Conservation (phyloP, 805 yeast species). For the Lachancea kluyveri region DNA sequence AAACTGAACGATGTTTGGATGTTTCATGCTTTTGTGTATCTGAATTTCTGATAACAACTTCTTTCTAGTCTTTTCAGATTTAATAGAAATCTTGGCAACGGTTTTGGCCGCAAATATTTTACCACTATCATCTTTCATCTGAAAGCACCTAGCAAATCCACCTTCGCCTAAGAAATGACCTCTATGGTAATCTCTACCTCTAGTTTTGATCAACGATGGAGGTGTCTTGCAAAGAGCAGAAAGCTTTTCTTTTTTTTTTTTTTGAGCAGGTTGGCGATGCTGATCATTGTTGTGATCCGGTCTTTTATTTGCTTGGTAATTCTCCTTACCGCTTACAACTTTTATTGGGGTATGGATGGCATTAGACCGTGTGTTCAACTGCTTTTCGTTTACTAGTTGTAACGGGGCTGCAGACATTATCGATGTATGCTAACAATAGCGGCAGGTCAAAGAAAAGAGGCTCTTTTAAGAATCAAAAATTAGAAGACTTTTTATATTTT, state of each 20-base stretch:
- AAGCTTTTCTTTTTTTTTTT: slow-evolving; percentile 81
- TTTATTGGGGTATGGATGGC: slow-evolving; percentile 28
- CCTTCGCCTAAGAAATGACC: slow-evolving; percentile 95
- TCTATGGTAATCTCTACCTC: slow-evolving; percentile 86
- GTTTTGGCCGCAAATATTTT: slow-evolving; percentile 93
- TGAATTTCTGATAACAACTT: slow-evolving; percentile 89
- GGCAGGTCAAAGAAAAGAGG: too few species aligned
- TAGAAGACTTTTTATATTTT: background rate
- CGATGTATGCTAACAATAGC: background rate
- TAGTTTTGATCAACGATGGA: slow-evolving; percentile 84
- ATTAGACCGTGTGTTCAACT: slow-evolving; percentile 28
- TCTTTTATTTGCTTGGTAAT: slow-evolving; percentile 13
- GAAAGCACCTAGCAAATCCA: slow-evolving; percentile 98
- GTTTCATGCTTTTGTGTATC: slow-evolving; percentile 85
- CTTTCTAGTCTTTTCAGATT: slow-evolving; percentile 77
- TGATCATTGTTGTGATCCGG: slow-evolving; percentile 12
- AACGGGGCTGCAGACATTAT: slow-evolving; percentile 31
- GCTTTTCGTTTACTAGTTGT: slow-evolving; percentile 30
- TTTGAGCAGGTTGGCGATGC: slow-evolving; percentile 28
- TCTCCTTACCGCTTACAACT: slow-evolving; percentile 17
- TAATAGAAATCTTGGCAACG: slow-evolving; percentile 91
- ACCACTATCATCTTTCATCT: slow-evolving; percentile 87
- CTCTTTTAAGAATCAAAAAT: too few species aligned
- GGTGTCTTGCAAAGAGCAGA: slow-evolving; percentile 94
- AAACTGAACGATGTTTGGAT: slow-evolving; percentile 85